Conservation (phyloP, 2,329 filamentous ascomycete genomes). For the Penicillium sp. region DNA sequence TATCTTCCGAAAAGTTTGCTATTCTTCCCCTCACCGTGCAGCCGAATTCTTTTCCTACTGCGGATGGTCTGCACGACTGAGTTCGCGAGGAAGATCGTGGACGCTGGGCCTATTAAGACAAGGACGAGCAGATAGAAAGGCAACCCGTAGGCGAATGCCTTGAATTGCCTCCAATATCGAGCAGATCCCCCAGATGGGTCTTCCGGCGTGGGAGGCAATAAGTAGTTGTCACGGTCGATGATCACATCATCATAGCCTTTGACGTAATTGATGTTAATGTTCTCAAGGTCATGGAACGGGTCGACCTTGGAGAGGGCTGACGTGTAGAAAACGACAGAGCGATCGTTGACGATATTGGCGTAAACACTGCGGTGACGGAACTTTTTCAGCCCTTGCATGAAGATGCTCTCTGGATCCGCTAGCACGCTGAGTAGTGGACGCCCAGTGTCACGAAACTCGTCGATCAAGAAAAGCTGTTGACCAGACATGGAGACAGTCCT, state of each 20-base stretch:
- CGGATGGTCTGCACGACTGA: conserved; percentile 72
- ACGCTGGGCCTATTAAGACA: conserved; percentile 71
- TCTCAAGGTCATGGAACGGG: conserved; percentile 68
- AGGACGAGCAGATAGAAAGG: conserved; percentile 65
- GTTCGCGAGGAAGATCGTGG: conserved; percentile 71
- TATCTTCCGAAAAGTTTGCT: conserved; percentile 69
- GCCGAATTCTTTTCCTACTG: conserved; percentile 69
- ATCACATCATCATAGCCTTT: conserved; percentile 72
- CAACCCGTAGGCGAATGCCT: conserved; percentile 50
- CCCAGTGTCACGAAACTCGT: conserved; percentile 79
- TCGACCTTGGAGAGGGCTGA: conserved; percentile 74
- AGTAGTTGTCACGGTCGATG: conserved; percentile 54
- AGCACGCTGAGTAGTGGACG: conserved; percentile 76
- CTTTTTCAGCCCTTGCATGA: conserved; percentile 71
- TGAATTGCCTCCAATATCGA: conserved; percentile 34
- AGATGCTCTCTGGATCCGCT: conserved; percentile 79
- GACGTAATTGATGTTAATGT: conserved; percentile 69
- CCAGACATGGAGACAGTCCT: conserved; percentile 79
- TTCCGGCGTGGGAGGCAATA: conserved; percentile 29
- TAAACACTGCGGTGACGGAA: conserved; percentile 80
- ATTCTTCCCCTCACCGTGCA: conserved; percentile 70
- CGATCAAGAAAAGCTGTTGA: conserved; percentile 81
- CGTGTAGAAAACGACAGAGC: conserved; percentile 78
- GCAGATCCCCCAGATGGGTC: conserved; percentile 24
- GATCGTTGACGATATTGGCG: conserved; percentile 83